These are phyloP conservation scores for Pueraria montana DNA, from an alignment of 306 rosid genomes.

Conservation along the genomic window DNA sequence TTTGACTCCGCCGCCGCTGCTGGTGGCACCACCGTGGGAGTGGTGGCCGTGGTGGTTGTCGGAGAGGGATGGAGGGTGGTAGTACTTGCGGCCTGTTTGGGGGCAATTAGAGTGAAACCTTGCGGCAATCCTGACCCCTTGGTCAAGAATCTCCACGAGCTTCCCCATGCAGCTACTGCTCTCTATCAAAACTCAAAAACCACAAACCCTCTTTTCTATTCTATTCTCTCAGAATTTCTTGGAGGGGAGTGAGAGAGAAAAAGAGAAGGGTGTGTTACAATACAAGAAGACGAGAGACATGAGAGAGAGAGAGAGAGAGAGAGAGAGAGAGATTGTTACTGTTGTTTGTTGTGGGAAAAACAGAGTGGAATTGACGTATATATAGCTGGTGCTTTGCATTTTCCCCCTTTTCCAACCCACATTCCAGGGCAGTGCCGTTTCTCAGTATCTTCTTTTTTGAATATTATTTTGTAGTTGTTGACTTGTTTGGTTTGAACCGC, in stretches of 20 bases:
- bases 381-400: not conserved
- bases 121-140: conserved; percentile 61
- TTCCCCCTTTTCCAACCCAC: not conserved
- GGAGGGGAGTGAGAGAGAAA: not conserved
- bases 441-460: not conserved
- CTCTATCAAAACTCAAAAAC: not conserved
- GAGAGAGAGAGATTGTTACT: too few species aligned
- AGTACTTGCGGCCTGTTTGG: conserved; percentile 77
- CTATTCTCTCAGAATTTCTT: not conserved
- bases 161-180: conserved; percentile 58
- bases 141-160: conserved; percentile 69
- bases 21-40: conserved; percentile 9
- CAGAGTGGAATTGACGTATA: not conserved
- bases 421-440: not conserved
- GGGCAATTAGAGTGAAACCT: conserved; percentile 74
- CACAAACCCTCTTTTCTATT: not conserved
- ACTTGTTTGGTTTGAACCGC: not conserved
- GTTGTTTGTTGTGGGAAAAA: not conserved
- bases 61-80: conserved; percentile 65
- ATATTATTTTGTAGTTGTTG: not conserved
- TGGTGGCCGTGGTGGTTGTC: conserved; percentile 44
- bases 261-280: not conserved
- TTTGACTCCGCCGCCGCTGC: conserved; percentile 24
- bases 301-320: too few species aligned
- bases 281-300: not conserved